Conservation (phyloP, 2,329 filamentous ascomycete species). For the Epichloe elymi region DNA sequence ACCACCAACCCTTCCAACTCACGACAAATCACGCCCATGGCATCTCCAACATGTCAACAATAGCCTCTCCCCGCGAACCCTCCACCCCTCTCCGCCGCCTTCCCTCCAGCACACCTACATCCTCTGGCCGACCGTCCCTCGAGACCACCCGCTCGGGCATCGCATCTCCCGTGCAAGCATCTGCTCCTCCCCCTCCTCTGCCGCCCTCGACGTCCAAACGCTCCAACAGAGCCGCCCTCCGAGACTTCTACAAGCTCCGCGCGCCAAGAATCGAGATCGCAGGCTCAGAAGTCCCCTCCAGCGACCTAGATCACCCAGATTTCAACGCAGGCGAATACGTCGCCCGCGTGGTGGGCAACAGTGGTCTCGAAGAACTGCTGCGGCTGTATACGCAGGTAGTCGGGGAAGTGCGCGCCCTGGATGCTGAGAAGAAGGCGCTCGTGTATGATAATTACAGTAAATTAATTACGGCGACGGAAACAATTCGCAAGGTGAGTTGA, state of each 20-base stretch:
- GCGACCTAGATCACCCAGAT: slow-evolving; percentile 58
- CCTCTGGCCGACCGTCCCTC: slow-evolving; percentile 62
- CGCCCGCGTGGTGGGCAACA: slow-evolving; percentile 43
- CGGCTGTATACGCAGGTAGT: slow-evolving; percentile 58
- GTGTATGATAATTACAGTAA: slow-evolving; percentile 99
- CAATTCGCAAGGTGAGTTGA: slow-evolving; percentile 59
- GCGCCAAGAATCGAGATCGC: slow-evolving; percentile 31
- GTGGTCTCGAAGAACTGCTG: slow-evolving; percentile 55
- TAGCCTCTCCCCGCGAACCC: slow-evolving; percentile 48
- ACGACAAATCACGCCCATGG: not conserved
- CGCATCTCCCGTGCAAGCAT: slow-evolving; percentile 31
- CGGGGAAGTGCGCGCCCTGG: slow-evolving; percentile 74
- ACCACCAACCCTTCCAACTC: not conserved
- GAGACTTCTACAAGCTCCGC: slow-evolving; percentile 83
- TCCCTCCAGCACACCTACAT: slow-evolving; percentile 49
- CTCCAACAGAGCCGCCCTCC: slow-evolving; percentile 71
- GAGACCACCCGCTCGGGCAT: slow-evolving; percentile 50
- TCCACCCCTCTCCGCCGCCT: slow-evolving; percentile 45
- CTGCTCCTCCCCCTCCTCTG: slow-evolving; percentile 28
- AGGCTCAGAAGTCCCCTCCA: slow-evolving; percentile 45
- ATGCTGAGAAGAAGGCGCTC: slow-evolving; percentile 90
- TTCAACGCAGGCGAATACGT: slow-evolving; percentile 67
- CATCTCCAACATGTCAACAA: slow-evolving; percentile 42
- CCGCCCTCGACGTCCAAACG: slow-evolving; percentile 27
- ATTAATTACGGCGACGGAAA: slow-evolving; percentile 90